A percentile compares a stretch with the other conserved stretches of the same genome.
phyloP scores from a whole-genome alignment of 1,139 yeast genomes.

The Zygoascus meyerae region DNA sequence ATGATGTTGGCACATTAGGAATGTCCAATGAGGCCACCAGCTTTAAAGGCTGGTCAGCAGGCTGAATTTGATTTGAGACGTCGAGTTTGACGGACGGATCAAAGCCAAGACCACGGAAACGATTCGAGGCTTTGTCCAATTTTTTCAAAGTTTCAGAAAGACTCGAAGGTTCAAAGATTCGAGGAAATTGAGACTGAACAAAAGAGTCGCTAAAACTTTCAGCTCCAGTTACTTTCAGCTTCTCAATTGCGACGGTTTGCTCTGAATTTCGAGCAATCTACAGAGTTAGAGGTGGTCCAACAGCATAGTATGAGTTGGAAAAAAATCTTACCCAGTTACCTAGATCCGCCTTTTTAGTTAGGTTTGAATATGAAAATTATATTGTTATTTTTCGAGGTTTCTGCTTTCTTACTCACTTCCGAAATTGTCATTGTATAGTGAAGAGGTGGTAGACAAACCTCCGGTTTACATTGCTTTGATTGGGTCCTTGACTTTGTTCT shows the following conservation, averaged over 20 bases:
- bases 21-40: conserved; percentile 23
- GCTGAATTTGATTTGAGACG: conserved; percentile 15
- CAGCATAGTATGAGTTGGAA: background rate
- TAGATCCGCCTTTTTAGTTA: background rate
- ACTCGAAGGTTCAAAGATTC: conserved; percentile 39
- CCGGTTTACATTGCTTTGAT: no score
- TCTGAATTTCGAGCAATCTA: conserved; percentile 18
- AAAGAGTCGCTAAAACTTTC: conserved; percentile 48
- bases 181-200: conserved; percentile 48
- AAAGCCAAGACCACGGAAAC: conserved; percentile 36
- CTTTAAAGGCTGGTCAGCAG: conserved; percentile 16
- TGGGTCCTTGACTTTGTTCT: no score
- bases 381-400: no score
- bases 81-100: conserved; percentile 41
- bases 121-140: conserved; percentile 29
- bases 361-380: no score
- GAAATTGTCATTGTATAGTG: no score
- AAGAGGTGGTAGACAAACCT: no score
- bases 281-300: background rate
- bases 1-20: conserved; percentile 18
- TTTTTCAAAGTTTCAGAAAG: conserved; percentile 28
- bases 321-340: background rate
- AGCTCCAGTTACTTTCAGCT: conserved; percentile 53
- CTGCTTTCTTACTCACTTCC: no score
- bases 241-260: conserved; percentile 30